Base-by-base conservation (phyloP, 1,284 basidiomycete genomes). In the Rugosomyces carneus region DNA sequence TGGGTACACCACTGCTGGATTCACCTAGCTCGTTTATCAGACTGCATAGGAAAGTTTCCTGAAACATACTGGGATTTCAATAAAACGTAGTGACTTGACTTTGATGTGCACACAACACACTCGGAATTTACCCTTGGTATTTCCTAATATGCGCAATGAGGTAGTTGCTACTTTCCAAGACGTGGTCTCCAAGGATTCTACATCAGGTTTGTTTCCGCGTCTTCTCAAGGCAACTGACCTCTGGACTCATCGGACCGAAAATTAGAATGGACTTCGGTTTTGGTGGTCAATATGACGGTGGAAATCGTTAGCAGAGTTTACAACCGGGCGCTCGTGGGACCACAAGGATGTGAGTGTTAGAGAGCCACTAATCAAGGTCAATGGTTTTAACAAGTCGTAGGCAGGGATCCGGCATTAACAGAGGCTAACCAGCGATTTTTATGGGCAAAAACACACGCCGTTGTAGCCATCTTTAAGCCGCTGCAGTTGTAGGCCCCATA, bases 301-400 rank as follows among this genome's bases (percentile, higher is more conserved):
- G 52, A 53, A 24, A 41, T 53, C 1, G 41, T 49, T 23, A 51
- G 49, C 32, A 39, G 47, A 35, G 42, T 49, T 8, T 51, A 45
- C 40, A 53, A 51, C 24, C 52, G 49, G 15, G 42, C 23, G 2
- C 21, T 49, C 2, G 29, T 53, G 23, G 52, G 52, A 0, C 26
- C 41, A 11, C 44, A 48, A 26, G 20, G 43, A 40, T 53, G 52
- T 51, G 23, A 39, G 29, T 39, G 10, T 38, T n/a, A 4, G 1
- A 4, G 1, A 19, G 19, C 2, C 2, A 27, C 15, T 5, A 13
- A 5, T n/a, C 13, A 34, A 11, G 9, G 15, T 7, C n/a, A 34
- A 6, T 16, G 1, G 7, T 2, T 32, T 27, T 40, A 24, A 41
- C 15, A 5, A 5, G 23, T 23, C 19, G 10, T 15, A 53, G 52